Base-by-base conservation (phyloP, 2,329 filamentous ascomycete species). In the Penicillium sp. region DNA sequence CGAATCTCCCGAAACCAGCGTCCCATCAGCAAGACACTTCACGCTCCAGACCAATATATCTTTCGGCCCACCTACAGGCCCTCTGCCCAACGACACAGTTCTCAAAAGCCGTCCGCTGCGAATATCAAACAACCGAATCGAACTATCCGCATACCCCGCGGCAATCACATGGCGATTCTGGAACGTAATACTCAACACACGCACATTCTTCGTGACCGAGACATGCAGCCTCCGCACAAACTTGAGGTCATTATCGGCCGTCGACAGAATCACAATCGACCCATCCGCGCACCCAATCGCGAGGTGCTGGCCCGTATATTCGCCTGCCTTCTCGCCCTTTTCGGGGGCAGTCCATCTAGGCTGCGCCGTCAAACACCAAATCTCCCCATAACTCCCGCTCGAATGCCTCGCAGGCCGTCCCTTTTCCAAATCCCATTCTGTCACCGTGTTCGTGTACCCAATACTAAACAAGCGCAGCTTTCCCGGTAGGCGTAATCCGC, bases 301-400 rank as follows among this genome's bases (percentile, higher is more conserved):
- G 42, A 99, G 81, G 68, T 90, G 88, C 71, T 83, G 81, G 16
- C 73, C 74, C 11, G 72, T 72, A 56, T 67, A 71, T 60, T 76
- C 69, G 16, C 74, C 68, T 61, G 68, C 70, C 60, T 74, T 68
- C 57, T 70, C 74, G 47, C 65, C 67, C 35, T 60, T 70, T 24
- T 67, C 68, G 28, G 70, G 59, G 58, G 3, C 26, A 21, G 77
- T 74, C 70, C 74, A 76, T 62, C 79, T 78, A 3, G 93, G 94
- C 74, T 97, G 93, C 14, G 88, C 89, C 58, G 90, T 90, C 66
- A 99, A 83, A 74, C 93, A 97, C 94, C 94, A 99, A 60, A 97
- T 93, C 68, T 97, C 92, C 62, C 91, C 92, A 72, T 96, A 91
- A 72, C 95, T 95, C 47, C 93, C 94, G 66, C 89, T 91, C 18